phyloP scores from a whole-genome alignment of 1,139 yeast genomes.

The Yamadazyma membranifaciens region DNA sequence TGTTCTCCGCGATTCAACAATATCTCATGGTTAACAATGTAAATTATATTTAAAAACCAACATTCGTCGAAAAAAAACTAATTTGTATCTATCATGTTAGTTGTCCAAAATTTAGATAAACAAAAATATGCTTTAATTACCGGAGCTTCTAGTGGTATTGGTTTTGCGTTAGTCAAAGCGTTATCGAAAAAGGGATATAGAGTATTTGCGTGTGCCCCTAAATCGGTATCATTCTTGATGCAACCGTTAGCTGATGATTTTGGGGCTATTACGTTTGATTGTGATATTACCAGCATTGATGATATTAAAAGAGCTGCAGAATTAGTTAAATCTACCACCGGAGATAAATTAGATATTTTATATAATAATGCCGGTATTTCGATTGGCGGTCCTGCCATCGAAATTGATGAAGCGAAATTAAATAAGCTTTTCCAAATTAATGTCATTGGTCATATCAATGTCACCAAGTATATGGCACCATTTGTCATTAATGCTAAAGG shows the following conservation, averaged over 20 bases:
- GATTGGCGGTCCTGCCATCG: constrained; percentile 33
- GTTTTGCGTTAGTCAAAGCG: constrained; percentile 28
- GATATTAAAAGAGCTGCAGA: constrained; percentile 25
- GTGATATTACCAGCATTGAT: constrained; percentile 30
- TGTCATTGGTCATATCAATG: constrained; percentile 36
- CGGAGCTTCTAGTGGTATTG: constrained; percentile 44
- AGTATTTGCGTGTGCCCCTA: constrained; percentile 35
- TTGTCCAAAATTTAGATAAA: background rate
- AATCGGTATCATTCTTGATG: constrained; percentile 21
- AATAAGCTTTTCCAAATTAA: constrained; percentile 29
- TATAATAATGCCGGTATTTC: constrained; percentile 37
- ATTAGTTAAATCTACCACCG: constrained; percentile 23
- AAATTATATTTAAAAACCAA: too few species aligned
- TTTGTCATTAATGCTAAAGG: constrained; percentile 35
- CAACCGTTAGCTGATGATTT: constrained; percentile 26
- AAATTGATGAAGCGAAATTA: constrained; percentile 25
- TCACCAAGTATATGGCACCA: constrained; percentile 33
- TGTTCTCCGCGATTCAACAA: background rate
- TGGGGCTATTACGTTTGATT: constrained; percentile 30
- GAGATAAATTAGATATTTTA: constrained; percentile 29
- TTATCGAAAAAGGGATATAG: constrained; percentile 32
- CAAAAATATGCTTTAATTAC: constrained; percentile 31
- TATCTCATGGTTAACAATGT: background rate
- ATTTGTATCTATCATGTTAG: constrained; percentile 5
- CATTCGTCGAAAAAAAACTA: too few species aligned